Percentiles rank a stretch among this genome's conserved stretches.
Evolutionary conservation across 139 green algal species (phyloP).

Genomic region (Tetraselmis chui): DNA sequence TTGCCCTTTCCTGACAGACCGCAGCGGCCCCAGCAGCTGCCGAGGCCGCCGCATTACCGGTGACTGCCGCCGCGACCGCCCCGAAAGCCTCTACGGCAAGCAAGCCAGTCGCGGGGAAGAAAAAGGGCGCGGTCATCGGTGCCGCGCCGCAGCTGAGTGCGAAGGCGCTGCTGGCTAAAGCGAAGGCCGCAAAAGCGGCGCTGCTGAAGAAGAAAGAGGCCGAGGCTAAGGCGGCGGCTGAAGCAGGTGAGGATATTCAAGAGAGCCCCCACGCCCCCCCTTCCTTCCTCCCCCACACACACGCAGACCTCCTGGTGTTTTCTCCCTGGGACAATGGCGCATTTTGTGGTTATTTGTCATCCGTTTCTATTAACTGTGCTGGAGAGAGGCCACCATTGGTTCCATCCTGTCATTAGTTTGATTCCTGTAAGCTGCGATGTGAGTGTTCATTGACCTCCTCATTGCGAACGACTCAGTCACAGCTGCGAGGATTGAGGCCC

Average conservation of each 20-base stretch:
- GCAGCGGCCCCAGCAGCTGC: constrained; percentile 4
- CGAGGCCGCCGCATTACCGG: neutral
- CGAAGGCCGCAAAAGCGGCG: constrained; percentile 19
- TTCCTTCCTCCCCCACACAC: neutral
- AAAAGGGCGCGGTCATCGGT: constrained; percentile 45
- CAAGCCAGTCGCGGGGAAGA: neutral
- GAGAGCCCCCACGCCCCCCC: too few relatives aligned
- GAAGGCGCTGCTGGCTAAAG: constrained; percentile 34
- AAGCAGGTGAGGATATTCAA: neutral
- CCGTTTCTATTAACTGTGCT: too few relatives aligned
- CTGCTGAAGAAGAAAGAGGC: neutral
- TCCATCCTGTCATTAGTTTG: neutral
- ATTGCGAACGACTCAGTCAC: too few relatives aligned
- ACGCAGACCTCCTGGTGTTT: neutral
- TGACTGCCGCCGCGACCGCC: neutral
- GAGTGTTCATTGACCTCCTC: too few relatives aligned
- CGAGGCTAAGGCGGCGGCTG: neutral
- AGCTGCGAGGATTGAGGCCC: too few relatives aligned
- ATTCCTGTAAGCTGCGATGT: too few relatives aligned
- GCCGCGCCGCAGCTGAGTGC: constrained; percentile 48
- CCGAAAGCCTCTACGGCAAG: neutral
- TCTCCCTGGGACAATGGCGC: neutral
- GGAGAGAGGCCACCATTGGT: too few relatives aligned
- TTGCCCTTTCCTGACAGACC: too few relatives aligned
- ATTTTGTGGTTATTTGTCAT: too few relatives aligned